Evolutionary conservation across 2,329 filamentous ascomycete species (phyloP).

Genomic region (Westerdykella aurantiaca): DNA sequence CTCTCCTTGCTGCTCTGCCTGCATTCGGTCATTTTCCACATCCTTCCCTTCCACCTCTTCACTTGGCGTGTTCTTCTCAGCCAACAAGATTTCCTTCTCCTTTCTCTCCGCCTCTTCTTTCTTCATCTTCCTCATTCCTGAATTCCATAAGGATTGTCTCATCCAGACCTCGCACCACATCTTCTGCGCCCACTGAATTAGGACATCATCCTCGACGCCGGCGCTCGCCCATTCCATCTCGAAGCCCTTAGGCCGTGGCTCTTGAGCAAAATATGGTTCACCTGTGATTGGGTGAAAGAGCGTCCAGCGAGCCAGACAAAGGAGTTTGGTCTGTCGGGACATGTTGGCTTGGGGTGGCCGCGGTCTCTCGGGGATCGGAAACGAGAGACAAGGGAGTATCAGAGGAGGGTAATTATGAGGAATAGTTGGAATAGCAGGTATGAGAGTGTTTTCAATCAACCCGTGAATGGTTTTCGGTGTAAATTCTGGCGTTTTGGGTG

Average conservation of each 20-base stretch:
- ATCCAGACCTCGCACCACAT: conserved; percentile 24
- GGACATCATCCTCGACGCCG: conserved; percentile 9
- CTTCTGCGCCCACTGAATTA: conserved; percentile 14
- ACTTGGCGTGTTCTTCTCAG: conserved; percentile 1
- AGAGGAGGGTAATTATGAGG: background rate
- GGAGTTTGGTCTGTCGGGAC: conserved; percentile 17
- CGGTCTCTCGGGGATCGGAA: conserved; percentile 10
- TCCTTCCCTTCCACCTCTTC: background rate
- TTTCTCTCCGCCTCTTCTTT: conserved; percentile 11
- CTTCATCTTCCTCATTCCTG: conserved; percentile 20
- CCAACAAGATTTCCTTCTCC: background rate
- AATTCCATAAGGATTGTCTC: conserved; percentile 17
- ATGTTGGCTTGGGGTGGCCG: conserved; percentile 15
- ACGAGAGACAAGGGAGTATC: conserved; percentile 2
- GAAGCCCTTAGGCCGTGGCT: conserved; percentile 18
- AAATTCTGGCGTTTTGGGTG: background rate
- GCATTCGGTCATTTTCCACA: too few species aligned
- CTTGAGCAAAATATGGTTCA: conserved; percentile 9
- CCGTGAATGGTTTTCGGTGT: background rate
- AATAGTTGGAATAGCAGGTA: background rate
- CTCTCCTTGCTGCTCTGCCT: too few species aligned
- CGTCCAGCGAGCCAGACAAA: conserved; percentile 26
- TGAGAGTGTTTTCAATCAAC: background rate
- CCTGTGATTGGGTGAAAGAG: conserved; percentile 10
- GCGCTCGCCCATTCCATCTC: conserved; percentile 17